These are phyloP conservation scores for Filobasidium uniguttulatum DNA, from an alignment of 1,284 basidiomycete species.

Conservation along the genomic window DNA sequence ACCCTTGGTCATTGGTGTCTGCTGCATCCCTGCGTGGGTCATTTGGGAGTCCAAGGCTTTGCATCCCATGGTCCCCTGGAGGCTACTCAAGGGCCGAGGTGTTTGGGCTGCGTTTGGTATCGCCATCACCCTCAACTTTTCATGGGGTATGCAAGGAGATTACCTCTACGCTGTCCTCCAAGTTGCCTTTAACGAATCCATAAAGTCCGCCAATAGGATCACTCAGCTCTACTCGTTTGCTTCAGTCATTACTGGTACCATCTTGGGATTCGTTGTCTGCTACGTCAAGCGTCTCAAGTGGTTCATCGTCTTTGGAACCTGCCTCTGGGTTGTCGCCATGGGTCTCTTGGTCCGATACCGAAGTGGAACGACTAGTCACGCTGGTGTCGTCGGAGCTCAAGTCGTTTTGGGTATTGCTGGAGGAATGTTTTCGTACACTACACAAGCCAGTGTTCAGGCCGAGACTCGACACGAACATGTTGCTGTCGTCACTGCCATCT, in stretches of 20 bases:
- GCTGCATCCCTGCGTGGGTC: conserved; percentile 31
- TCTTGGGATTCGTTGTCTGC: conserved; percentile 32
- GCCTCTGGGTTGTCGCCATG: conserved; percentile 27
- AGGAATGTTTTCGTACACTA: conserved; percentile 36
- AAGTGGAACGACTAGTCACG: conserved; percentile 23
- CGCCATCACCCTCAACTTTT: conserved; percentile 34
- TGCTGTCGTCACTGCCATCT: conserved; percentile 35
- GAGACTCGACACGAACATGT: conserved; percentile 34
- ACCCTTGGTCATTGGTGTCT: conserved; percentile 35
- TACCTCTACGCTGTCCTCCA: conserved; percentile 35
- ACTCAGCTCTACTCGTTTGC: conserved; percentile 36
- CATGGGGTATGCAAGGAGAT: conserved; percentile 34
- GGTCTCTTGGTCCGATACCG: conserved; percentile 38
- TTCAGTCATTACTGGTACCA: conserved; percentile 31
- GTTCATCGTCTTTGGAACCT: conserved; percentile 31
- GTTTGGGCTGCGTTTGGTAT: conserved; percentile 33
- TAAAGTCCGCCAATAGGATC: conserved; percentile 31
- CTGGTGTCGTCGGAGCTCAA: conserved; percentile 35
- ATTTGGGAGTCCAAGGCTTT: conserved; percentile 35
- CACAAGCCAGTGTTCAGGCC: conserved; percentile 36
- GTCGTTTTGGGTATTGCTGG: conserved; percentile 36
- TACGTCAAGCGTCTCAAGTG: conserved; percentile 34
- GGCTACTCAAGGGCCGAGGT: conserved; percentile 33
- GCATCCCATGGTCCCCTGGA: conserved; percentile 35
- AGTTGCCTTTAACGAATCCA: conserved; percentile 34